These are phyloP conservation scores for Dichotomopilus funicola DNA, from an alignment of 2,329 filamentous ascomycete genomes.

Conservation along the genomic window DNA sequence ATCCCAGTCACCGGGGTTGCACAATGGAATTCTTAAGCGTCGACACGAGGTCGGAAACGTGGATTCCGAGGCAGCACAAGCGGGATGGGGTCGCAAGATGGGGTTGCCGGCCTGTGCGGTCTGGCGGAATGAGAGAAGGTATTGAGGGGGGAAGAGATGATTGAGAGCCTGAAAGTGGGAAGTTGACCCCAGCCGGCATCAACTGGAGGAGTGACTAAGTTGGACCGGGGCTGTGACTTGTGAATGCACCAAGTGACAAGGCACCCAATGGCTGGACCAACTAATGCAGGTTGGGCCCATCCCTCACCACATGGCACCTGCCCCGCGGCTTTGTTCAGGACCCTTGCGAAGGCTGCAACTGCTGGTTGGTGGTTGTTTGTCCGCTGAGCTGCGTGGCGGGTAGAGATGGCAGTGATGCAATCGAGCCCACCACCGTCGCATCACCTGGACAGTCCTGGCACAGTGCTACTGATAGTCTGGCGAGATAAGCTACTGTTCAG, in stretches of 20 bases:
- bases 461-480: too few relatives aligned
- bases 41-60: background rate
- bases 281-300: background rate
- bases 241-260: background rate
- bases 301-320: conserved; percentile 8
- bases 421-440: conserved; percentile 12
- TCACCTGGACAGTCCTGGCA: background rate
- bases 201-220: conserved; percentile 5
- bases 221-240: background rate
- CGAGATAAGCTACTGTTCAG: too few relatives aligned
- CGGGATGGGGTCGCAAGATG: background rate
- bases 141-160: background rate
- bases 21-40: background rate
- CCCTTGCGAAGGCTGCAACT: background rate
- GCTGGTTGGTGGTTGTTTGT: conserved; percentile 2
- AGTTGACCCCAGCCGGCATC: conserved; percentile 3
- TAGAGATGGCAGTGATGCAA: conserved; percentile 4
- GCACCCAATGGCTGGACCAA: conserved; percentile 8
- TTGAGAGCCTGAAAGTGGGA: conserved; percentile 1
- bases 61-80: background rate
- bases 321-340: conserved; percentile 1
- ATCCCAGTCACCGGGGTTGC: conserved; percentile 7
- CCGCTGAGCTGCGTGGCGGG: conserved; percentile 1
- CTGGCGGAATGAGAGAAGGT: background rate
- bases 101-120: background rate